Evolutionary conservation across 176 grass and related monocot genomes (phyloP), one percentile per base, ranked within the genome.

Genomic region (Bothriochloa decipiens): DNA sequence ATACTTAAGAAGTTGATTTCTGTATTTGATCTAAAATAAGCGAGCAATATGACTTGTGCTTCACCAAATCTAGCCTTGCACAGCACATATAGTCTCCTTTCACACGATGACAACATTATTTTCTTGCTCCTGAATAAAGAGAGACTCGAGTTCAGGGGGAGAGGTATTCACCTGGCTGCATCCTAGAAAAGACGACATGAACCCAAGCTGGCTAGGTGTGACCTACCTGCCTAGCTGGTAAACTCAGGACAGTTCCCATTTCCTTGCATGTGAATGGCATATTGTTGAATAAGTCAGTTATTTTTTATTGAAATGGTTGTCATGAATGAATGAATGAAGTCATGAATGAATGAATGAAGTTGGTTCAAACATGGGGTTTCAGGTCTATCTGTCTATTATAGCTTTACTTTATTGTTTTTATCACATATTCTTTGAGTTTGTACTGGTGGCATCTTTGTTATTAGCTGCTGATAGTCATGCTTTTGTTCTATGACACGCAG

Each of bases 401-500:
- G 36, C 26, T 25, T 18, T 81, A 50, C 75, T 77, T 84, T 70
- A 14, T 46, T 71, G 23, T 66, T 85, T 47, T 65, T 63, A 52
- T 43, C 29, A 69, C 12, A 75, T 74, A 17, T 35, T 71, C 23
- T 33, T 43, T 68, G 10, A 27, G 4, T 45, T 76, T 68, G 12
- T 81, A 55, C 29, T 75, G 22, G 67, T 84, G 69, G 12, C 61
- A 79, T 78, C 13, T 82, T 35, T 74, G 63, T 83, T 35, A 4
- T 35, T 62, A 65, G 50, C 72, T 89, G 78, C 78, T 85, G 75
- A 23, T 73, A 69, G 63, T 79, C 52, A 82, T 41, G 20, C 71
- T 85, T 85, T 82, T 75, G 67, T 88, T 83, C 49, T 91, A 47
- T 86, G 11, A 81, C 79, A 29, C 83, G 71, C 82, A 97, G 94